Evolutionary conservation across 345 rosid genomes (phyloP).

Genomic region (Murraya paniculata): DNA sequence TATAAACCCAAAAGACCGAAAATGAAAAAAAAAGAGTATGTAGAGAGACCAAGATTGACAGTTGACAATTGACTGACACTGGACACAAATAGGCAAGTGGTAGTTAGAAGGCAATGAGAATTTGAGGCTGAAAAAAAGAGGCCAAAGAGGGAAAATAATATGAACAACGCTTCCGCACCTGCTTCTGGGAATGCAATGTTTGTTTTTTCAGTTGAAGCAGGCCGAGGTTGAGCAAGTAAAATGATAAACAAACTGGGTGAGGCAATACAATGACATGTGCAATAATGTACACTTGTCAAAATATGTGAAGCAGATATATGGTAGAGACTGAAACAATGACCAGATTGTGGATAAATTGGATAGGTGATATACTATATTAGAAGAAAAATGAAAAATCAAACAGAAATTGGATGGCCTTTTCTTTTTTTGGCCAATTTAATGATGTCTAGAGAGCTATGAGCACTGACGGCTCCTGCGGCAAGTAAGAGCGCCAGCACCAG

Average conservation of each 20-base stretch:
- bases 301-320: conserved; percentile 27
- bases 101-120: conserved; percentile 18
- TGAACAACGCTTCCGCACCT: conserved; percentile 79
- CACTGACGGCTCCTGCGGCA: conserved; percentile 62
- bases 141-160: conserved; percentile 17
- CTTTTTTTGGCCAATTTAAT: conserved; percentile 24
- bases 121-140: conserved; percentile 4
- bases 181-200: conserved; percentile 27
- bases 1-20: conserved; percentile 18
- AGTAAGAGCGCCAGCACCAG: conserved; percentile 67
- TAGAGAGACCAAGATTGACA: conserved; percentile 23
- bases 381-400: conserved; percentile 7
- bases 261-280: conserved; percentile 34
- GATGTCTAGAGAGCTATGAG: conserved; percentile 25
- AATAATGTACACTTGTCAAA: conserved; percentile 58
- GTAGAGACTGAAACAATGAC: conserved; percentile 20
- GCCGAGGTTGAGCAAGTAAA: conserved; percentile 68
- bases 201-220: conserved; percentile 41
- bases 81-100: conserved; percentile 16
- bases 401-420: conserved; percentile 20
- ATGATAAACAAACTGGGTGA: conserved; percentile 13
- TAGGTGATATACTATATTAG: conserved; percentile 6
- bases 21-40: background rate
- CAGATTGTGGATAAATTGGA: conserved; percentile 8
- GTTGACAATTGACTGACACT: conserved; percentile 4